A percentile compares a stretch with the other conserved stretches of the same genome.
Evolutionary conservation across 192 early-diverging fungal genomes (phyloP).

Genomic region (Mortierella hygrophila): DNA sequence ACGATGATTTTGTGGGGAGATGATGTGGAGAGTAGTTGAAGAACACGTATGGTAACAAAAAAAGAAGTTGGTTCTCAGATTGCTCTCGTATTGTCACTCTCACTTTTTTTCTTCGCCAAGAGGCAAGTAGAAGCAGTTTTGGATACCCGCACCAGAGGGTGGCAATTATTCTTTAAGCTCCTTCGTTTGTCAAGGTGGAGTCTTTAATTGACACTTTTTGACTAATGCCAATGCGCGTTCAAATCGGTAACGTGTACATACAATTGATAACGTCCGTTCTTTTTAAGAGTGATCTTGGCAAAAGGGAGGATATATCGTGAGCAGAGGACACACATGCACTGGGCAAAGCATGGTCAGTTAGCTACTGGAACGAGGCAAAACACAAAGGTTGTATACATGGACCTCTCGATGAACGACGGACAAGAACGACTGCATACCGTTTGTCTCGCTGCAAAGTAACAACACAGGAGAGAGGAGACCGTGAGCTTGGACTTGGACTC

Average conservation of each 20-base stretch:
- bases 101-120: background rate
- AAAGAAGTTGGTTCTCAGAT: background rate
- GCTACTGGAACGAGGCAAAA: background rate
- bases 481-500: background rate
- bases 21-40: background rate
- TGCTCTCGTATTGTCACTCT: background rate
- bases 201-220: background rate
- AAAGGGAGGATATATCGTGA: background rate
- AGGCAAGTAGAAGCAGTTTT: background rate
- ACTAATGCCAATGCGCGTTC: background rate
- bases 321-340: background rate
- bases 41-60: background rate
- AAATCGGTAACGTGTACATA: background rate
- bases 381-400: background rate
- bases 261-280: background rate
- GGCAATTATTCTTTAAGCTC: background rate
- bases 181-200: background rate
- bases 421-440: background rate
- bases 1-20: background rate
- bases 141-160: background rate
- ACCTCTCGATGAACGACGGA: background rate
- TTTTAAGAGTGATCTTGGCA: background rate
- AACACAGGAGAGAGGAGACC: too few relatives aligned
- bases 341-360: conserved; percentile 1
- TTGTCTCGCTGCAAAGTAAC: background rate